Evolutionary conservation across 768 basidiomycete species (phyloP).

Genomic region (Calocybe gangraenosa): DNA sequence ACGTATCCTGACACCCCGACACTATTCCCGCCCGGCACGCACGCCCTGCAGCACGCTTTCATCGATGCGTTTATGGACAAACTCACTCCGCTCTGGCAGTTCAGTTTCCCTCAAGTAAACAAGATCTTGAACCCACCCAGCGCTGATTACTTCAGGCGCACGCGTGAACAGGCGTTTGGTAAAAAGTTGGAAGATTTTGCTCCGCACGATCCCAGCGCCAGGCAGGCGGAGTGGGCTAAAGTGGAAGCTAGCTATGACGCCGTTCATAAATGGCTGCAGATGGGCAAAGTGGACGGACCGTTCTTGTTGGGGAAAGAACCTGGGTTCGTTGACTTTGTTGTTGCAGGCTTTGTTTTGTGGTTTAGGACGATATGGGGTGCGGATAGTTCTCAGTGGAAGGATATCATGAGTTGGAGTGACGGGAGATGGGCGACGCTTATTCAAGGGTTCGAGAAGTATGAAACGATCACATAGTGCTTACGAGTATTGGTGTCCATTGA

Average conservation of each 20-base stretch:
- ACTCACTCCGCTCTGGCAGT: slow-evolving; percentile 3
- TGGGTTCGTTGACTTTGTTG: slow-evolving; percentile 37
- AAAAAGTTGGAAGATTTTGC: slow-evolving; percentile 25
- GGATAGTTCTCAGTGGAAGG: slow-evolving; percentile 38
- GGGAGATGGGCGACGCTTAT: slow-evolving; percentile 35
- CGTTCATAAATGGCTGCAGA: slow-evolving; percentile 25
- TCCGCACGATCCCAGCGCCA: slow-evolving; percentile 18
- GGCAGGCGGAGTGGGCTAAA: slow-evolving; percentile 28
- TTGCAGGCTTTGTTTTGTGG: slow-evolving; percentile 28
- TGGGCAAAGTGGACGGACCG: slow-evolving; percentile 21
- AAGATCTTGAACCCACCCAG: slow-evolving; percentile 26
- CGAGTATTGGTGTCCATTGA: no score
- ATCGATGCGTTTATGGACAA: slow-evolving; percentile 1
- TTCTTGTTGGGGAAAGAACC: slow-evolving; percentile 33
- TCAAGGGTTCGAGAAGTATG: slow-evolving; percentile 26
- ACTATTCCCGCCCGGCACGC: slow-evolving; percentile 24
- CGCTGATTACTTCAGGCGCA: slow-evolving; percentile 26
- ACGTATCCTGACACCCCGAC: slow-evolving; percentile 29
- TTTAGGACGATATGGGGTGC: slow-evolving; percentile 28
- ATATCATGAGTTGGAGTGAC: slow-evolving; percentile 32
- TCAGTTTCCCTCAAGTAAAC: slow-evolving; percentile 13
- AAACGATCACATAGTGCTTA: slow-evolving; percentile 3
- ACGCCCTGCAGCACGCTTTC: slow-evolving; percentile 14
- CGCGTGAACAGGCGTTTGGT: slow-evolving; percentile 22
- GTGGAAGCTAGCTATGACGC: slow-evolving; percentile 27